Conservation (phyloP, 1,139 yeast genomes). For the Debaryomyces singareniensis region DNA sequence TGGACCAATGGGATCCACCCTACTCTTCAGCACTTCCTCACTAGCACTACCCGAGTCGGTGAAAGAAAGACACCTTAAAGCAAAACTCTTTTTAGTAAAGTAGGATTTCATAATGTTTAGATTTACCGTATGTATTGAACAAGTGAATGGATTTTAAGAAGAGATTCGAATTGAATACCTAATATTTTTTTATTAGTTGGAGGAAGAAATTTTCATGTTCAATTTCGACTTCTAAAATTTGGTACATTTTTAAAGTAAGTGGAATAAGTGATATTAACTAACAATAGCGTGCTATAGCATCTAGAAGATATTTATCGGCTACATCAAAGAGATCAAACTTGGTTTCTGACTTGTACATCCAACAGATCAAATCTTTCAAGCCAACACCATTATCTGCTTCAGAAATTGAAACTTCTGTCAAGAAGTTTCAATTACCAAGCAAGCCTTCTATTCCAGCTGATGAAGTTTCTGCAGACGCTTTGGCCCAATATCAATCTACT, state of each 20-base stretch:
- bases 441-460: slow-evolving; percentile 68
- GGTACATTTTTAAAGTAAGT: background rate
- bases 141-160: no score
- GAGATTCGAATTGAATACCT: no score
- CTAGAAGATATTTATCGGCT: slow-evolving; percentile 40
- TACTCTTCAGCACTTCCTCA: no score
- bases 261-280: slow-evolving; percentile 9
- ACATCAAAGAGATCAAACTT: slow-evolving; percentile 51
- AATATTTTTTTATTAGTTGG: no score
- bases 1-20: no score
- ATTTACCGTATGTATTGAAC: background rate
- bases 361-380: slow-evolving; percentile 83
- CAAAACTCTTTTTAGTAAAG: background rate
- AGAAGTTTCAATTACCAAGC: slow-evolving; percentile 73
- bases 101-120: background rate
- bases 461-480: slow-evolving; percentile 70
- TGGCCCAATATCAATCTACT: slow-evolving; percentile 67
- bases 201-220: no score
- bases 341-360: slow-evolving; percentile 80
- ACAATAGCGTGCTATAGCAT: slow-evolving; percentile 23
- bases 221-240: no score
- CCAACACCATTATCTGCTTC: slow-evolving; percentile 68
- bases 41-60: slow-evolving; percentile 1
- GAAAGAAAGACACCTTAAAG: background rate
- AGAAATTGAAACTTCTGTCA: slow-evolving; percentile 75